phyloP scores from a whole-genome alignment of 176 grass and related monocot genomes.

The Oryza punctata region DNA sequence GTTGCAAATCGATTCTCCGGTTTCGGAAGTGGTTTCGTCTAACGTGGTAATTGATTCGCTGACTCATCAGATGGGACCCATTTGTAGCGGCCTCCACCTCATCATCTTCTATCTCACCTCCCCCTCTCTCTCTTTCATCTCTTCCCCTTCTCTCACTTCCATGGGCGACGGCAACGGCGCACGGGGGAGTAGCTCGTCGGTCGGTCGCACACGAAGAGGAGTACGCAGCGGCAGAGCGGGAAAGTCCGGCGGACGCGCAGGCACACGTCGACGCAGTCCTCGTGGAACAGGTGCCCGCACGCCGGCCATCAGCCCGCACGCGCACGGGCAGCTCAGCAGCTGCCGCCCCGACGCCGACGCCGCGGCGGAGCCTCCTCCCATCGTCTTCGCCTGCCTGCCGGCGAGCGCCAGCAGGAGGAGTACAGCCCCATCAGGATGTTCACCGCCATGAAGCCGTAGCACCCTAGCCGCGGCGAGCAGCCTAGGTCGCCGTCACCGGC shows the following conservation, averaged over 20 bases:
- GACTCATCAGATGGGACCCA: no score
- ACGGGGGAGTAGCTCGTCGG: no score
- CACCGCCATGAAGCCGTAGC: constrained; percentile 23
- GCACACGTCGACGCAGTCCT: no score
- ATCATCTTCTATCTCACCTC: no score
- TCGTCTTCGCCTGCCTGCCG: constrained; percentile 10
- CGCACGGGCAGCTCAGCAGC: background rate
- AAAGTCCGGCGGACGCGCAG: constrained; percentile 31
- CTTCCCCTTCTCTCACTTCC: no score
- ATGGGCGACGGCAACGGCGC: no score
- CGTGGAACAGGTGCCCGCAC: constrained; percentile 19
- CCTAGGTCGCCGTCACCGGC: background rate
- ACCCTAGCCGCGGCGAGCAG: background rate
- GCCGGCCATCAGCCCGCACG: constrained; percentile 6
- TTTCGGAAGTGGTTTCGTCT: no score
- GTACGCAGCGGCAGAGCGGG: constrained; percentile 49
- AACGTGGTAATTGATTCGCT: no score
- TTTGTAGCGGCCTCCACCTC: no score
- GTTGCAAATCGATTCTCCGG: no score
- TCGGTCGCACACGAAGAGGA: no score
- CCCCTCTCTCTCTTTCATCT: no score
- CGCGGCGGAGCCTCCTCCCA: background rate
- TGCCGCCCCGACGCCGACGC: background rate
- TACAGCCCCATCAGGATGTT: constrained; percentile 44
- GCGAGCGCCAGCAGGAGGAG: constrained; percentile 37